These are phyloP conservation scores for Leccinum obscurum DNA, from an alignment of 768 basidiomycete species.

Conservation along the genomic window DNA sequence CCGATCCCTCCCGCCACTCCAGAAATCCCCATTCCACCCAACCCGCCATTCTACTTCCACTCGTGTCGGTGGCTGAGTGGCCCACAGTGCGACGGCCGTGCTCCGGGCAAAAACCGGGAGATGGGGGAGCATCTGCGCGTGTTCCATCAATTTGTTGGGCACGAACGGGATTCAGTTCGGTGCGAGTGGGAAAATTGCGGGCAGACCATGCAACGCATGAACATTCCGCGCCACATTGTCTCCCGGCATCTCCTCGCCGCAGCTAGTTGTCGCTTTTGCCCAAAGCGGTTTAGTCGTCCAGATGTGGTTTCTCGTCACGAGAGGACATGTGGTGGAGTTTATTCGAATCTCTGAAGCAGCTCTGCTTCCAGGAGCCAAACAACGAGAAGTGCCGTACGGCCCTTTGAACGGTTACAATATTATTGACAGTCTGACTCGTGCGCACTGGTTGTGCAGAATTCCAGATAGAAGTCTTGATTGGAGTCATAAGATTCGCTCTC, in stretches of 20 bases:
- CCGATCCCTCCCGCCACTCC: conserved; percentile 16
- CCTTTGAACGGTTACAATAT: background rate
- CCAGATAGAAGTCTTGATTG: background rate
- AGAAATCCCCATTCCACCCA: conserved; percentile 1
- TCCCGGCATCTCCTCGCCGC: conserved; percentile 28
- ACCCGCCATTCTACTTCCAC: conserved; percentile 10
- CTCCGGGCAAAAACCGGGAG: conserved; percentile 32
- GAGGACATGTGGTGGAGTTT: conserved; percentile 16
- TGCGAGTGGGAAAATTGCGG: conserved; percentile 29
- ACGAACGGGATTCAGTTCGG: conserved; percentile 25
- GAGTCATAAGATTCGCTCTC: conserved; percentile 4
- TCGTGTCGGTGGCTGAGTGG: conserved; percentile 26
- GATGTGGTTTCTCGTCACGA: conserved; percentile 31
- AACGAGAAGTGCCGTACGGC: background rate
- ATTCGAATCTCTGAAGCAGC: background rate
- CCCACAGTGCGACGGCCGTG: conserved; percentile 22
- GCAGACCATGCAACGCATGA: conserved; percentile 30
- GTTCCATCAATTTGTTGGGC: conserved; percentile 25
- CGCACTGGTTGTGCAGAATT: background rate
- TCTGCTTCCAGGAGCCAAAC: conserved; percentile 1
- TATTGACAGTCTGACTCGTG: background rate
- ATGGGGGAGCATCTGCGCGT: conserved; percentile 30
- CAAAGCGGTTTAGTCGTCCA: conserved; percentile 26
- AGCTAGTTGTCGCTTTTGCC: conserved; percentile 25
- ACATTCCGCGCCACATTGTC: conserved; percentile 30